These are phyloP conservation scores for Aureobasidium lini DNA, from an alignment of 2,329 filamentous ascomycete genomes.

Conservation along the genomic window DNA sequence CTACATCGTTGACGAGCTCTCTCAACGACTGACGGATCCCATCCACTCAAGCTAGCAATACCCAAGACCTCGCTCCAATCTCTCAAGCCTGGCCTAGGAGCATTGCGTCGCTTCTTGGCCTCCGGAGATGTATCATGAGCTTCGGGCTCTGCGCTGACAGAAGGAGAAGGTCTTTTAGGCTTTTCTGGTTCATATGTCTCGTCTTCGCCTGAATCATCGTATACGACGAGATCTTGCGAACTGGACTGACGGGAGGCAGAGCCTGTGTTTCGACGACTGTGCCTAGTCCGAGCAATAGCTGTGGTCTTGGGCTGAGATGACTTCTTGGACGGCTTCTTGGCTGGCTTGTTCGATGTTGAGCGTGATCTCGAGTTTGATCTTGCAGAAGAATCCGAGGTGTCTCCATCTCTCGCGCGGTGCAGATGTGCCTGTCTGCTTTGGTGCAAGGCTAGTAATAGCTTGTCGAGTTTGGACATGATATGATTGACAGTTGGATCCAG, in stretches of 20 bases:
- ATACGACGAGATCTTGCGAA: background rate
- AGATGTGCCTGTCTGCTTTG: constrained; percentile 33
- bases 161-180: background rate
- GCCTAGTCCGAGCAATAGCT: background rate
- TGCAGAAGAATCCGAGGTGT: background rate
- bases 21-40: constrained; percentile 56
- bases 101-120: background rate
- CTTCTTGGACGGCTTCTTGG: background rate
- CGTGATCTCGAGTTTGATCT: background rate
- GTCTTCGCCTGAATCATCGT: constrained; percentile 7
- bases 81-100: constrained; percentile 40
- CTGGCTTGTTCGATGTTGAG: background rate
- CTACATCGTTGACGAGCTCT: constrained; percentile 68
- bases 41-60: constrained; percentile 66
- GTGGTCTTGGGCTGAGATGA: background rate
- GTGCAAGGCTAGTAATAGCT: constrained; percentile 62
- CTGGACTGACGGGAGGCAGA: background rate
- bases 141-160: background rate
- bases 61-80: constrained; percentile 86
- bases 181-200: constrained; percentile 2
- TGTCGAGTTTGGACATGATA: constrained; percentile 62
- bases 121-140: background rate
- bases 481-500: constrained; percentile 64
- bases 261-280: background rate
- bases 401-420: constrained; percentile 3